These are phyloP conservation scores for Ambrosia hybrid DNA, from an alignment of 140 eudicot genomes.

Conservation along the genomic window DNA sequence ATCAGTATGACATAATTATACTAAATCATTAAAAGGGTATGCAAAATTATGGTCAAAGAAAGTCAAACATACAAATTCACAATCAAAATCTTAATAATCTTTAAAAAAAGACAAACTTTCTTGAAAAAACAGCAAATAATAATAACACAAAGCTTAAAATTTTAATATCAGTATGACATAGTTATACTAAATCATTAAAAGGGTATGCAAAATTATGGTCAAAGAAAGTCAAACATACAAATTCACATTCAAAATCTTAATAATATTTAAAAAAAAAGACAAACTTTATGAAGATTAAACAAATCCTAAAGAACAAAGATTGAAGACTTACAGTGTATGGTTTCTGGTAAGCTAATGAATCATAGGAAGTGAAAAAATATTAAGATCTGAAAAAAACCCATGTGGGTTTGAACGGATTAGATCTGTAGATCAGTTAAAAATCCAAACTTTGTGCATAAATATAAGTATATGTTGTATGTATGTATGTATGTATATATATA, in stretches of 20 bases:
- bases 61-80: constrained; percentile 20
- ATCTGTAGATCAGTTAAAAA: constrained; percentile 66
- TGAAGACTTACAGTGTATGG: constrained; percentile 49
- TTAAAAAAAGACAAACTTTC: neutral
- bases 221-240: constrained; percentile 19
- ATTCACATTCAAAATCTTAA: constrained; percentile 21
- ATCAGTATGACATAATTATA: constrained; percentile 22
- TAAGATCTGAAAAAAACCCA: constrained; percentile 53
- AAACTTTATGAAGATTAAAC: neutral
- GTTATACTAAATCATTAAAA: constrained; percentile 19
- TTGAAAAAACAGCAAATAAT: neutral
- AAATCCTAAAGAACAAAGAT: constrained; percentile 18
- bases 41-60: constrained; percentile 24
- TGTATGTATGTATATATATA: constrained; percentile 1
- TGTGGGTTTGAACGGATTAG: constrained; percentile 41
- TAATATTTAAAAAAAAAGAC: too few species aligned
- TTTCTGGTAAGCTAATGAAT: constrained; percentile 34
- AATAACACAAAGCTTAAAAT: neutral
- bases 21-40: constrained; percentile 17
- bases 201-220: constrained; percentile 19
- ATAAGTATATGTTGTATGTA: constrained; percentile 4
- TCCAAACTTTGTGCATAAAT: constrained; percentile 23
- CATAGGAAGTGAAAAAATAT: constrained; percentile 37
- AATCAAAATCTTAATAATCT: constrained; percentile 3
- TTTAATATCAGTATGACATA: constrained; percentile 13